Conservation (phyloP, 2,329 filamentous ascomycete genomes). For the Pseudogymnoascus sp. region DNA sequence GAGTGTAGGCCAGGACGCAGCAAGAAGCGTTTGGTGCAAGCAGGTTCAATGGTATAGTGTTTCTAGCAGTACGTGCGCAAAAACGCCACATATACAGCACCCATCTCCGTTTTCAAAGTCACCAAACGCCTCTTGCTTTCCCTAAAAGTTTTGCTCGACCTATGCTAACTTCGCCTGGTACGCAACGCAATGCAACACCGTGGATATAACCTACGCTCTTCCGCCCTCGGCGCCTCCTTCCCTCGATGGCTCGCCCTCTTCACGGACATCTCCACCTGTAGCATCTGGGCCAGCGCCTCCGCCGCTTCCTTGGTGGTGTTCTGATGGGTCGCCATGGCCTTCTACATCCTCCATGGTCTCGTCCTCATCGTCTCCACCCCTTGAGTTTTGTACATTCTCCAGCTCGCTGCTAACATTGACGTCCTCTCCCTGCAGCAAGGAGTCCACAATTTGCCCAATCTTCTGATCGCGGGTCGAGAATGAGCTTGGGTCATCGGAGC, state of each 20-base stretch:
- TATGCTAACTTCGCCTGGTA: slow-evolving; percentile 7
- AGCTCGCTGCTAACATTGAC: slow-evolving; percentile 71
- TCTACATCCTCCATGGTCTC: slow-evolving; percentile 75
- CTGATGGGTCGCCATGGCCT: slow-evolving; percentile 49
- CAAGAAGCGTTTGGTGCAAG: background rate
- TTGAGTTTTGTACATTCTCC: slow-evolving; percentile 47
- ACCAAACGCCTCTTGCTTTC: slow-evolving; percentile 10
- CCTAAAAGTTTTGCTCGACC: slow-evolving; percentile 6
- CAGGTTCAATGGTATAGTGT: slow-evolving; percentile 15
- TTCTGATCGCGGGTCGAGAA: slow-evolving; percentile 80
- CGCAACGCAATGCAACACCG: background rate
- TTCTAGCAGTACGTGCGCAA: slow-evolving; percentile 27
- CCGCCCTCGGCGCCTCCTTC: slow-evolving; percentile 94
- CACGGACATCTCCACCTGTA: slow-evolving; percentile 82
- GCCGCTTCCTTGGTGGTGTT: slow-evolving; percentile 52
- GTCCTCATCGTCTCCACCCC: slow-evolving; percentile 54
- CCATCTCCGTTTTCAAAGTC: slow-evolving; percentile 5
- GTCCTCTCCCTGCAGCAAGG: slow-evolving; percentile 78
- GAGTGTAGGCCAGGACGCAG: background rate
- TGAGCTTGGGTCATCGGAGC: slow-evolving; percentile 59
- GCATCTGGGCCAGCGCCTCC: slow-evolving; percentile 80
- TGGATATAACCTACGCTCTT: slow-evolving; percentile 83
- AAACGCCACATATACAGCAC: slow-evolving; percentile 13
- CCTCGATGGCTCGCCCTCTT: slow-evolving; percentile 80
- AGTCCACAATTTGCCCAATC: slow-evolving; percentile 80